Percentiles rank a stretch among this genome's conserved stretches.
phyloP scores from a whole-genome alignment of 2,329 filamentous ascomycete genomes.

The Ciborinia camelliae region DNA sequence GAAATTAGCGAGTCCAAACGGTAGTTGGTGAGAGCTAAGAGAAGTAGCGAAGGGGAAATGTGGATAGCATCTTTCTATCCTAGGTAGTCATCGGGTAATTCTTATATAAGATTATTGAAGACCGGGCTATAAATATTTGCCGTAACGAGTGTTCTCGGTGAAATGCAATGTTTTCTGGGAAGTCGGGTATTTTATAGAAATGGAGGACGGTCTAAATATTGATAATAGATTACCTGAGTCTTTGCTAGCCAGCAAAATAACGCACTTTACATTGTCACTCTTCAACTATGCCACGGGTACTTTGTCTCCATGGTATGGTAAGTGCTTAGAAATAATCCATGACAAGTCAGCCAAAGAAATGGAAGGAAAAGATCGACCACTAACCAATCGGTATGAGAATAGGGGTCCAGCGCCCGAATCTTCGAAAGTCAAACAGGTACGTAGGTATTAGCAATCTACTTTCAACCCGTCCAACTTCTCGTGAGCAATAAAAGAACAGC shows the following conservation, averaged over 20 bases:
- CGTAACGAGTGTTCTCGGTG: background rate
- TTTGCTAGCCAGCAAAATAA: background rate
- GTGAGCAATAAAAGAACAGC: too few species aligned
- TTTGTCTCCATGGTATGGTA: background rate
- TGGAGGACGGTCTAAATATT: background rate
- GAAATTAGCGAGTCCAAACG: background rate
- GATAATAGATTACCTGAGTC: background rate
- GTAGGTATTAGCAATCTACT: too few species aligned
- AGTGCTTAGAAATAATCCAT: background rate
- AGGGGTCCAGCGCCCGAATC: background rate
- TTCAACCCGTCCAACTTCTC: too few species aligned
- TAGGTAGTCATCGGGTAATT: background rate
- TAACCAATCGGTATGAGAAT: background rate
- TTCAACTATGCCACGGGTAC: background rate
- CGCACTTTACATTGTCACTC: background rate
- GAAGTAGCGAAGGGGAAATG: background rate
- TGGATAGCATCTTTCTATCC: background rate
- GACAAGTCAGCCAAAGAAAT: background rate
- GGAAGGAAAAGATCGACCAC: background rate
- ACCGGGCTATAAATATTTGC: background rate
- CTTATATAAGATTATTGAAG: background rate
- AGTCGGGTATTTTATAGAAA: background rate
- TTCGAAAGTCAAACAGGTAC: slow-evolving; percentile 1
- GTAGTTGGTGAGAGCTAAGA: background rate
- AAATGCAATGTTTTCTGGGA: background rate